These are phyloP conservation scores for Aquilaria malaccensis DNA, from an alignment of 345 rosid genomes.

Conservation along the genomic window DNA sequence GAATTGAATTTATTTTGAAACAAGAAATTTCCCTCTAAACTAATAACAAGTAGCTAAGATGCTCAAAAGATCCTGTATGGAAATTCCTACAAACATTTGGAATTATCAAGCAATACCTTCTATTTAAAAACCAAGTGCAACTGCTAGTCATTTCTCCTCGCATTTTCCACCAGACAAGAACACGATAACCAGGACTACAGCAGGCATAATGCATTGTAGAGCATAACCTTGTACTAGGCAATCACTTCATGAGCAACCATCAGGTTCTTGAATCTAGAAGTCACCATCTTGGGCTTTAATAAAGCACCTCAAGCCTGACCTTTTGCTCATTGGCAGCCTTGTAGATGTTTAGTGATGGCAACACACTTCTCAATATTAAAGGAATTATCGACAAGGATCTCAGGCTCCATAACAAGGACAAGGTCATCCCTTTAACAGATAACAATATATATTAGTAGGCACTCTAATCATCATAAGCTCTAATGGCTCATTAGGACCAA, in stretches of 20 bases:
- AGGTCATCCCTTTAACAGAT: conserved; percentile 92
- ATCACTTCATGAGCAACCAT: conserved; percentile 75
- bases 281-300: conserved; percentile 96
- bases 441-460: conserved; percentile 72
- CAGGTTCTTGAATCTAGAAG: conserved; percentile 74
- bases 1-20: no score
- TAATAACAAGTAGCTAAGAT: no score
- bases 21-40: no score
- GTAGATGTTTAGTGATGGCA: conserved; percentile 70
- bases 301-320: conserved; percentile 77
- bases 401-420: conserved; percentile 93
- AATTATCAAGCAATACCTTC: no score
- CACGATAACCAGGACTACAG: conserved; percentile 86
- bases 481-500: conserved; percentile 70
- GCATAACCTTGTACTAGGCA: conserved; percentile 69
- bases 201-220: conserved; percentile 71
- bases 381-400: conserved; percentile 78
- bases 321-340: conserved; percentile 83
- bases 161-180: conserved; percentile 90
- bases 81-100: no score
- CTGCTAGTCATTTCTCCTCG: conserved; percentile 42
- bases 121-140: no score
- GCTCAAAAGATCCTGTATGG: no score
- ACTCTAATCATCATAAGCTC: conserved; percentile 72
- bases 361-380: conserved; percentile 79